Evolutionary conservation across 2,329 filamentous ascomycete genomes (phyloP).

Genomic region (Aspergillus latus): DNA sequence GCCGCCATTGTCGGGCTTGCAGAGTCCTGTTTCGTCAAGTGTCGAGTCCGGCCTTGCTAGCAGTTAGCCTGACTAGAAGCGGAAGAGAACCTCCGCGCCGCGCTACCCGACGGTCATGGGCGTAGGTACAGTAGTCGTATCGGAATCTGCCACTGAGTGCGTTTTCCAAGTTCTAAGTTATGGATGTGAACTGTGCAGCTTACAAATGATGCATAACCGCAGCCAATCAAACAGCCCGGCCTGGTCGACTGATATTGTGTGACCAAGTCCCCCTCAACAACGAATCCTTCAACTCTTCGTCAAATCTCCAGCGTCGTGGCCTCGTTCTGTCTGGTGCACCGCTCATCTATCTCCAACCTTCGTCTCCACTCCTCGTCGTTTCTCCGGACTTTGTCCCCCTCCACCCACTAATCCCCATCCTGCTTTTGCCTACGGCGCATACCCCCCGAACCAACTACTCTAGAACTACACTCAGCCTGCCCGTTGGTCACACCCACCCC

Average conservation of each 20-base stretch:
- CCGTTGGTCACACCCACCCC: slow-evolving; percentile 20
- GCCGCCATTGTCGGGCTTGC: slow-evolving; percentile 3
- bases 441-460: slow-evolving; percentile 8
- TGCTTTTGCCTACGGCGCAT: slow-evolving; percentile 6
- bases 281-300: slow-evolving; percentile 11
- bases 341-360: slow-evolving; percentile 9
- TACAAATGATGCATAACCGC: slow-evolving; percentile 8
- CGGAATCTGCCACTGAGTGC: background rate
- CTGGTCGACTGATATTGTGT: background rate
- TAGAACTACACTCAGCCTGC: slow-evolving; percentile 15
- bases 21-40: slow-evolving; percentile 10
- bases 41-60: slow-evolving; percentile 13
- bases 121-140: background rate
- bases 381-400: slow-evolving; percentile 8
- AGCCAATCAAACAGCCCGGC: slow-evolving; percentile 16
- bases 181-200: background rate
- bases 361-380: slow-evolving; percentile 9
- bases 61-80: slow-evolving; percentile 7
- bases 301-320: slow-evolving; percentile 12
- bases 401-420: slow-evolving; percentile 18
- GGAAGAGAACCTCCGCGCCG: slow-evolving; percentile 16
- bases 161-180: background rate
- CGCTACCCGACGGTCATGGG: slow-evolving; percentile 19
- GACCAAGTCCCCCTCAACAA: background rate
- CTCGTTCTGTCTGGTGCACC: slow-evolving; percentile 17